Conservation (phyloP, 1,284 basidiomycete genomes). For the Polyporus tsugae region DNA sequence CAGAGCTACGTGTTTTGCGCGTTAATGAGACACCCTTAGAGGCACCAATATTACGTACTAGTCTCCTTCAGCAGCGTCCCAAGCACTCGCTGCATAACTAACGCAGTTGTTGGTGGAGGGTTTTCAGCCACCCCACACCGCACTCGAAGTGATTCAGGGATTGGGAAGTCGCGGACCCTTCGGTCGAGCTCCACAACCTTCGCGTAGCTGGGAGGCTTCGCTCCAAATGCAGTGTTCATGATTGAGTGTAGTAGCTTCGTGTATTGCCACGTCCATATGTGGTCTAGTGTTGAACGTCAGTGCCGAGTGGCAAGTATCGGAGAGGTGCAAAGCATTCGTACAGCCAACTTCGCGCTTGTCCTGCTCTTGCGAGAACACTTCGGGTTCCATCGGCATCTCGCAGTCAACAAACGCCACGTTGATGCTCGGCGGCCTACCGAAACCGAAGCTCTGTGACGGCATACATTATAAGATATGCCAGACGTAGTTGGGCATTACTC, state of each 20-base stretch:
- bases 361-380: constrained; percentile 43
- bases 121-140: constrained; percentile 39
- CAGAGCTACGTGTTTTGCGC: constrained; percentile 51
- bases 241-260: constrained; percentile 59
- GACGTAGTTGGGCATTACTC: constrained; percentile 35
- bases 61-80: constrained; percentile 64
- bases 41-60: constrained; percentile 48
- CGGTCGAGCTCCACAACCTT: constrained; percentile 54
- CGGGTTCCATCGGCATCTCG: constrained; percentile 57
- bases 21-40: not conserved
- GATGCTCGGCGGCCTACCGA: constrained; percentile 68
- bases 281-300: constrained; percentile 46
- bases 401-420: constrained; percentile 63
- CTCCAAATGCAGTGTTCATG: constrained; percentile 61
- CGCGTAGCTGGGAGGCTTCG: constrained; percentile 55
- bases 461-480: constrained; percentile 1
- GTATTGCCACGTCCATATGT: constrained; percentile 65
- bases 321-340: constrained; percentile 42
- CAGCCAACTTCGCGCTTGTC: constrained; percentile 56
- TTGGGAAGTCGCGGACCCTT: constrained; percentile 54
- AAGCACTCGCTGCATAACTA: constrained; percentile 55
- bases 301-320: not conserved
- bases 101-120: constrained; percentile 31
- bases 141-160: constrained; percentile 57
- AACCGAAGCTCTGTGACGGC: constrained; percentile 61